Evolutionary conservation across 495 filamentous ascomycete species (phyloP).

Genomic region (Durotheca rogersii): DNA sequence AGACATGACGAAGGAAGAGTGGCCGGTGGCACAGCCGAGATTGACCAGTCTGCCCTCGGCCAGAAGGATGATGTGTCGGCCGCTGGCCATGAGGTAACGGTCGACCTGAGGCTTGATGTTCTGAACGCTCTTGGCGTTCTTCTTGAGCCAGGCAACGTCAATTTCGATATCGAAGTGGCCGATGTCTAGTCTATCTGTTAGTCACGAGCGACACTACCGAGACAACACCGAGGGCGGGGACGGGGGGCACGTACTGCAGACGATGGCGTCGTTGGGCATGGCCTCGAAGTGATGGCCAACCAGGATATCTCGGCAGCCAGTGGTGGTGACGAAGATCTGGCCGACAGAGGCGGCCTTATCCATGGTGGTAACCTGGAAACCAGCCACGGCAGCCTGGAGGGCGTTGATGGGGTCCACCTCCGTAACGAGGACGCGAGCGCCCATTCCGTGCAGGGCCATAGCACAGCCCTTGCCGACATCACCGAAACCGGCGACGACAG

Average conservation of each 20-base stretch:
- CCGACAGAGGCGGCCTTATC: constrained; percentile 83
- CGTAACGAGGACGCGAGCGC: constrained; percentile 93
- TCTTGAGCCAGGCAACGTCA: constrained; percentile 99
- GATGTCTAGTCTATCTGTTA: constrained; percentile 65
- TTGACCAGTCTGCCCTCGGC: constrained; percentile 99
- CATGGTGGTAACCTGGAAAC: constrained; percentile 96
- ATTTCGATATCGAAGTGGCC: constrained; percentile 99
- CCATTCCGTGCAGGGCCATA: constrained; percentile 92
- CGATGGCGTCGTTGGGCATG: constrained; percentile 98
- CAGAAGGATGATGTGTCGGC: constrained; percentile 95
- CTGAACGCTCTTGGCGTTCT: constrained; percentile 82
- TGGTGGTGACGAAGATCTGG: constrained; percentile 99
- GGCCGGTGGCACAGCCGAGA: constrained; percentile 96
- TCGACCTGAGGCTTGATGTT: constrained; percentile 99
- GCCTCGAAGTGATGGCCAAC: constrained; percentile 88
- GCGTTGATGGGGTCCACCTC: constrained; percentile 99
- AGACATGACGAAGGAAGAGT: constrained; percentile 99
- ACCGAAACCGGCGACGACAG: constrained; percentile 95
- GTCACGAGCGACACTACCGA: too few relatives aligned
- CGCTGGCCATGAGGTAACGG: constrained; percentile 90
- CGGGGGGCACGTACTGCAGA: constrained; percentile 76
- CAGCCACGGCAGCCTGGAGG: constrained; percentile 95
- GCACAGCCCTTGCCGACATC: constrained; percentile 99
- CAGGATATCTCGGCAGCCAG: constrained; percentile 97
- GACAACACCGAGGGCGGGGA: not conserved